phyloP scores from a whole-genome alignment of 106 monocot genomes.

The Agapanthus africanus region DNA sequence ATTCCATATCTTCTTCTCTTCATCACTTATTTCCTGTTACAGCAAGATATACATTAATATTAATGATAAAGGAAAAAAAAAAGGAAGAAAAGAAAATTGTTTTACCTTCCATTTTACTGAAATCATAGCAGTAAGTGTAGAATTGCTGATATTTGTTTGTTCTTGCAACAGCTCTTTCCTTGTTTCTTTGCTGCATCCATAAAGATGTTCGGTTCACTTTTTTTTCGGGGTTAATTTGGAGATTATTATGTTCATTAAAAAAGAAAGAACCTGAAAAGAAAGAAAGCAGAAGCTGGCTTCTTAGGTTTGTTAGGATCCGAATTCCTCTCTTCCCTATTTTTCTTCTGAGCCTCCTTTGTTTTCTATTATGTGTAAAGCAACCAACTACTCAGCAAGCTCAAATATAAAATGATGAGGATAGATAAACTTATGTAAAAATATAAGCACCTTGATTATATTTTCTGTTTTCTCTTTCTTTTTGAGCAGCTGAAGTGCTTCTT shows the following conservation, averaged over 20 bases:
- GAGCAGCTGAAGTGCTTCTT: slow-evolving; percentile 91
- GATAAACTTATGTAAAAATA: no score
- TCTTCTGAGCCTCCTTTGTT: slow-evolving; percentile 58
- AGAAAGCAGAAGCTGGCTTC: slow-evolving; percentile 66
- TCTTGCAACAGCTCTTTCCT: slow-evolving; percentile 37
- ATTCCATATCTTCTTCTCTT: slow-evolving; percentile 61
- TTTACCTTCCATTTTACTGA: slow-evolving; percentile 89
- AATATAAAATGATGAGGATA: background rate
- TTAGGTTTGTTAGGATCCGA: slow-evolving; percentile 80
- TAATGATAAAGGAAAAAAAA: no score
- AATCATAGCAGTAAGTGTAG: slow-evolving; percentile 42
- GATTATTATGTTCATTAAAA: no score
- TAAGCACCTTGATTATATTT: slow-evolving; percentile 79
- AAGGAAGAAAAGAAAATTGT: no score
- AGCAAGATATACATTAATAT: no score
- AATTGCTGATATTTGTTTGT: slow-evolving; percentile 15
- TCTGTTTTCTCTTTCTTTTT: slow-evolving; percentile 94
- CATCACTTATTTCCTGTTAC: slow-evolving; percentile 51
- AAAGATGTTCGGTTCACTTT: background rate
- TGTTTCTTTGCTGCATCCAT: slow-evolving; percentile 55
- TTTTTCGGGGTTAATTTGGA: no score
- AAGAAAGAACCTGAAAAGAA: slow-evolving; percentile 95
- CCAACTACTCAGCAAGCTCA: background rate
- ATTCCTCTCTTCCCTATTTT: slow-evolving; percentile 28
- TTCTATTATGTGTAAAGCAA: slow-evolving; percentile 28